Evolutionary conservation across 768 basidiomycete species (phyloP), one percentile per base, ranked within the genome.

Genomic region (Clavaria fumosa): DNA sequence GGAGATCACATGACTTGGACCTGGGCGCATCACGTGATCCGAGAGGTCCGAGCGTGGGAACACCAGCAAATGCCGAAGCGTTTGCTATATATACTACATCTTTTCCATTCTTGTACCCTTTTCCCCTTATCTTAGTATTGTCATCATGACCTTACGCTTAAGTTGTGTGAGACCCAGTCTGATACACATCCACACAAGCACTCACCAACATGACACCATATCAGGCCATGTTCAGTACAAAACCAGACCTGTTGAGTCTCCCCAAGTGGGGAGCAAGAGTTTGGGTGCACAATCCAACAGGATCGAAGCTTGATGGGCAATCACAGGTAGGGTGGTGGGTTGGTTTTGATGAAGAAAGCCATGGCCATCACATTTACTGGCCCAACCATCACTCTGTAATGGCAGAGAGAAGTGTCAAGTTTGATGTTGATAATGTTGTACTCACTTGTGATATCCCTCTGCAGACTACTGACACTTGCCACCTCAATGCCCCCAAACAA

Each of bases 291-390:
- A 42, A 54, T 22, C 38, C 45, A 3, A 32, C 41, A 6, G 42
- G 39, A 22, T 28, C 40, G 15, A 58, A 57, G 45, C 47, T 60
- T 33, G 48, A 42, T 11, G 43, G 45, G 3, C 34, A 47, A 2
- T 52, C 44, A 4, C 32, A 45, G 20, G 45, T 53, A 35, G 60
- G 53, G 7, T 31, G 46, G 3, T 66, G 56, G 53, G 35, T 66
- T 4, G 62, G 64, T n/a, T 48, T 53, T 37, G 53, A 58, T 35
- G 43, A 49, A 2, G 42, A 52, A 17, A 53, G 51, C 17, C 52
- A 54, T 7, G 61, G 48, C 0, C 50, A 54, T 26, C 37, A 50
- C 3, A 46, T 63, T 10, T 63, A 61, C 39, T 64, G 56, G 58
- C 53, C 52, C 0, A 38, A 45, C 9, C 50, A 43, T 11, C 45